Conservation (phyloP, 441 rosid genomes). For the Syzygium malaccense region DNA sequence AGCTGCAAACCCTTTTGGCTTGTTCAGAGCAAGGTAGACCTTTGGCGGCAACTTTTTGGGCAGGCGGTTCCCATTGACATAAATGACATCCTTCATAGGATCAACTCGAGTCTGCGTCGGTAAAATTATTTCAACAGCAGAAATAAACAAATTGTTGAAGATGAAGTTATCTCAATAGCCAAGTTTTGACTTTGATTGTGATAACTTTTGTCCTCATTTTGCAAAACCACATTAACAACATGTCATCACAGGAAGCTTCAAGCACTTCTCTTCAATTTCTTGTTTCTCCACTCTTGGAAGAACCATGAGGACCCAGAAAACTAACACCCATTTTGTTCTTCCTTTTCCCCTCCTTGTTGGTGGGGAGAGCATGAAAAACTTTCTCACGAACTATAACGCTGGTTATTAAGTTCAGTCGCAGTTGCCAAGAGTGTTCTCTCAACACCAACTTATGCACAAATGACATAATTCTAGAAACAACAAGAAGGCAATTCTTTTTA, state of each 20-base stretch:
- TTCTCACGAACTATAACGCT: background rate
- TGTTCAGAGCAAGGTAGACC: constrained; percentile 80
- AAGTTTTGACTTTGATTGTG: background rate
- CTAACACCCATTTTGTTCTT: background rate
- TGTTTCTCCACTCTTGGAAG: background rate
- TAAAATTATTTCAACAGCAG: background rate
- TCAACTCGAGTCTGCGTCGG: constrained; percentile 75
- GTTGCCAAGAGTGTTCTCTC: background rate
- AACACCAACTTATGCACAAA: background rate
- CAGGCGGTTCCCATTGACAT: constrained; percentile 83
- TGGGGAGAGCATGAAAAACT: background rate
- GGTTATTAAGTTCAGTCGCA: background rate
- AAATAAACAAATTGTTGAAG: background rate
- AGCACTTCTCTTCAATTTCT: background rate
- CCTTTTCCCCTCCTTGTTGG: background rate
- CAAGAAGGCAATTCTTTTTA: background rate
- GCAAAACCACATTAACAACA: background rate
- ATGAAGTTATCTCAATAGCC: background rate
- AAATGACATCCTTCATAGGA: constrained; percentile 65
- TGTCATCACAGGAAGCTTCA: background rate
- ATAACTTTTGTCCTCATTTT: background rate
- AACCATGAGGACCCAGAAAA: background rate
- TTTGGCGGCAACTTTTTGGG: constrained; percentile 86
- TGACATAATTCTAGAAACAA: background rate
- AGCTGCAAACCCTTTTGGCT: constrained; percentile 88